Percentiles rank a stretch among this genome's conserved stretches.
These are phyloP conservation scores for Fistulifera pelliculosa DNA, from an alignment of 108 stramenopile species.

Conservation along the genomic window DNA sequence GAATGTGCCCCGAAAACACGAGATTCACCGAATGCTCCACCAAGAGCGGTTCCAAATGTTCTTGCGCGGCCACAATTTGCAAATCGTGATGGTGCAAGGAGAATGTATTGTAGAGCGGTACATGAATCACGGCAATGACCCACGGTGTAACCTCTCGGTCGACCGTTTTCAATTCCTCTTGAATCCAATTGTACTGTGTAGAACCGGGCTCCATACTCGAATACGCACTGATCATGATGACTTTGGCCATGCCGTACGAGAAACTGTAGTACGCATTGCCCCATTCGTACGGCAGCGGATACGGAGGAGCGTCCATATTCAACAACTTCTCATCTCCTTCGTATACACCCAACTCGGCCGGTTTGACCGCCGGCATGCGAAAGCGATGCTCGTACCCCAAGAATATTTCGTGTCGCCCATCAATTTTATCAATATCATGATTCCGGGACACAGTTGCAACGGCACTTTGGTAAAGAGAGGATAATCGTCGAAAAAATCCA, in stretches of 20 bases:
- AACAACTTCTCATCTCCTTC: constrained; percentile 30
- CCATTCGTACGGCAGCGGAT: constrained; percentile 63
- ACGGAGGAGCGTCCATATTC: constrained; percentile 48
- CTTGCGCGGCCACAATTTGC: constrained; percentile 48
- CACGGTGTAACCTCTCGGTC: constrained; percentile 73
- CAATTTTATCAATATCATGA: constrained; percentile 67
- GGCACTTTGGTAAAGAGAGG: constrained; percentile 44
- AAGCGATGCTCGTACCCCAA: constrained; percentile 66
- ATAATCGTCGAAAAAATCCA: constrained; percentile 64
- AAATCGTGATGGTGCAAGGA: constrained; percentile 47
- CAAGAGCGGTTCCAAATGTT: constrained; percentile 77
- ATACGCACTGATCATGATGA: constrained; percentile 69
- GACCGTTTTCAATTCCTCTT: constrained; percentile 44
- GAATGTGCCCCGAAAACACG: constrained; percentile 85
- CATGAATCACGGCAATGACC: constrained; percentile 72
- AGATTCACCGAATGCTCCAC: constrained; percentile 75
- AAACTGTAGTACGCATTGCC: constrained; percentile 81
- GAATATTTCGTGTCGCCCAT: constrained; percentile 43
- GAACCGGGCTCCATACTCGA: constrained; percentile 55
- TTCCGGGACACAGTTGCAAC: constrained; percentile 27
- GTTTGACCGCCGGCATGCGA: constrained; percentile 66
- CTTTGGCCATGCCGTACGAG: constrained; percentile 53
- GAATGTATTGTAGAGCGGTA: constrained; percentile 80
- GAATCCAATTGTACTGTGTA: constrained; percentile 69
- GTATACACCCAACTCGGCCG: constrained; percentile 37